These are phyloP conservation scores for Aspergillus uvarum DNA, from an alignment of 2,329 filamentous ascomycete species.

Conservation along the genomic window DNA sequence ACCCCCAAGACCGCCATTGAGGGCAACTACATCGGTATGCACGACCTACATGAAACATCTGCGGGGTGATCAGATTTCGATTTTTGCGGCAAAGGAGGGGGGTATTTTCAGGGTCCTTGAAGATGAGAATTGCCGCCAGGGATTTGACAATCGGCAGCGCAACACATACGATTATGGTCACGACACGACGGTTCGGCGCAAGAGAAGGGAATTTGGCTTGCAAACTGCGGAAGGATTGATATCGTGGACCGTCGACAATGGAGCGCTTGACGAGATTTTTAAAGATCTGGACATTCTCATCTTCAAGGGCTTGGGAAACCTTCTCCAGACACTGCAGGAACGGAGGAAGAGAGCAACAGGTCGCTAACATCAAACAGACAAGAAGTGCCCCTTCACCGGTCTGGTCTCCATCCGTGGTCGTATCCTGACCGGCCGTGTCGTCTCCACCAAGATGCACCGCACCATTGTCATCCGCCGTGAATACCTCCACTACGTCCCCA, in stretches of 20 bases:
- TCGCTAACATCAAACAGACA: conserved; percentile 64
- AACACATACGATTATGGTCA: neutral
- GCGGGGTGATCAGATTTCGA: conserved; percentile 20
- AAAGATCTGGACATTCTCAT: conserved; percentile 14
- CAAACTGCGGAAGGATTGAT: neutral
- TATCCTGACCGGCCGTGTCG: conserved; percentile 98
- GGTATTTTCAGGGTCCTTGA: conserved; percentile 13
- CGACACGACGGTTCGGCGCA: neutral
- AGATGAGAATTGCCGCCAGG: conserved; percentile 15
- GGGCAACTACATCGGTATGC: conserved; percentile 97
- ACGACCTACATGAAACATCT: conserved; percentile 29
- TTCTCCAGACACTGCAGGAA: neutral
- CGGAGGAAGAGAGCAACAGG: conserved; percentile 10
- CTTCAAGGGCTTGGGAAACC: conserved; percentile 13
- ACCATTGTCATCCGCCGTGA: conserved; percentile 98
- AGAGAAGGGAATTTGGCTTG: neutral
- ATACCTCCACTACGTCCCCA: conserved; percentile 99
- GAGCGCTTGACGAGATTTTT: neutral
- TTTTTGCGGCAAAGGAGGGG: conserved; percentile 14
- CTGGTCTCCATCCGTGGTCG: conserved; percentile 99
- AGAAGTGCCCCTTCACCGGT: conserved; percentile 99
- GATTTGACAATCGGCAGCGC: neutral
- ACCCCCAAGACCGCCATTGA: conserved; percentile 99
- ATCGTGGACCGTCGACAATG: neutral
- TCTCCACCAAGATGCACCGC: conserved; percentile 99